Evolutionary conservation across 768 basidiomycete species (phyloP), one percentile per base, ranked within the genome.

Genomic region (Glaciozyma martinii): DNA sequence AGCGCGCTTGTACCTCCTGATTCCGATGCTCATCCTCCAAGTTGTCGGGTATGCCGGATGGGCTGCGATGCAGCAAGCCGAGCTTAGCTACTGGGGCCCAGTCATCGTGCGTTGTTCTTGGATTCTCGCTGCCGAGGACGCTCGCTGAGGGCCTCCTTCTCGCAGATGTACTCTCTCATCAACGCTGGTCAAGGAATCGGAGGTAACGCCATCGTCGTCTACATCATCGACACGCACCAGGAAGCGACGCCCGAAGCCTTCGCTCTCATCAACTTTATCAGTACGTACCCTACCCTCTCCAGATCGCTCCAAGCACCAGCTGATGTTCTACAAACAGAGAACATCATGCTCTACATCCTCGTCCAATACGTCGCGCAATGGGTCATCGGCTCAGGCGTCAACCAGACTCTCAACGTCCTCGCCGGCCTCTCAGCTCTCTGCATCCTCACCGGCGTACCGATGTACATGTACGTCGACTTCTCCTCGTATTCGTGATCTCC

Each of bases 131-230:
- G n/a, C n/a, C n/a, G n/a, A n/a, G n/a, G n/a, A n/a, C 27, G 16
- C 58, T 47, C 9, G 19, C 29, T 21, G 44, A 25, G 19, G 5
- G n/a, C 57, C 6, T 29, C 6, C 10, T 10, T 4, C 29, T 33
- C 43, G 46, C 23, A 40, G 54, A 43, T 61, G 43, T 57, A 50
- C 56, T 52, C 10, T 37, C 23, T 56, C 25, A 54, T 59, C 52
- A 79, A 80, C 72, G 79, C 79, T 72, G 79, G 79, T 63, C 78
- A 80, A 76, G 76, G 78, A 52, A 76, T 80, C 49, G 78, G 78
- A 21, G 77, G 78, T 6, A 74, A 80, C 8, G 78, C 78, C 18
- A 77, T 79, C 10, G 77, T 80, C 25, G 79, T 79, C 9, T 81
- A 81, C 68, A 73, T 81, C 16, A 77, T 81, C 29, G 80, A 81